These are phyloP conservation scores for Plantago coronopus DNA, from an alignment of 305 asterid genomes.

Conservation along the genomic window DNA sequence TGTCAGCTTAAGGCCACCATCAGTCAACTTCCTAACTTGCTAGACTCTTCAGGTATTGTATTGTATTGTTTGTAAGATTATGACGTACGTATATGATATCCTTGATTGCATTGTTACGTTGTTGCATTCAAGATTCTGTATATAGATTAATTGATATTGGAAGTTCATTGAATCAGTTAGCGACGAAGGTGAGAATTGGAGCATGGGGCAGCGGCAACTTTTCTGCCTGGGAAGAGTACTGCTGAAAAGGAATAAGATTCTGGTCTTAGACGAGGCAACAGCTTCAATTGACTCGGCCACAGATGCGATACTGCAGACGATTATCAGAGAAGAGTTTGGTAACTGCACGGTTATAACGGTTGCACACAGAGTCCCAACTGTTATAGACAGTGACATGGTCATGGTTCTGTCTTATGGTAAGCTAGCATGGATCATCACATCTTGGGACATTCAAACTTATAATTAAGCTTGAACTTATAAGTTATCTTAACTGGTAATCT, in stretches of 20 bases:
- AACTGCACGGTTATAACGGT: constrained; percentile 57
- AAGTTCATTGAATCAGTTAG: constrained; percentile 38
- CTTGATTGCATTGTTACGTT: neutral
- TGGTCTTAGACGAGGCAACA: constrained; percentile 76
- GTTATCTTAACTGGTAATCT: too few species aligned
- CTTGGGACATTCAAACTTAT: neutral
- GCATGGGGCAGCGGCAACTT: constrained; percentile 84
- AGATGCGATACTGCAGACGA: constrained; percentile 60
- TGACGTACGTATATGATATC: too few species aligned
- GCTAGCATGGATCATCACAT: neutral
- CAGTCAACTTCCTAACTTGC: constrained; percentile 52
- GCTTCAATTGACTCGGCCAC: constrained; percentile 81
- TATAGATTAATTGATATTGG: neutral
- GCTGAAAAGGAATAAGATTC: constrained; percentile 48
- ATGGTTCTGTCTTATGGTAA: constrained; percentile 67
- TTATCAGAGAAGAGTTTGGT: constrained; percentile 63
- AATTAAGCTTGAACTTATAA: neutral
- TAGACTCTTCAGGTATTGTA: constrained; percentile 76
- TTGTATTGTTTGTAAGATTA: too few species aligned
- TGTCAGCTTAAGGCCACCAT: constrained; percentile 72
- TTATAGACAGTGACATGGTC: constrained; percentile 74
- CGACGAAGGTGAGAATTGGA: constrained; percentile 90
- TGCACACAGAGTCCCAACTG: constrained; percentile 86
- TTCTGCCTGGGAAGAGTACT: constrained; percentile 79
- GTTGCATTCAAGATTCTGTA: neutral